phyloP scores from a whole-genome alignment of 164 flowering plant genomes.

The Protea cynaroides region DNA sequence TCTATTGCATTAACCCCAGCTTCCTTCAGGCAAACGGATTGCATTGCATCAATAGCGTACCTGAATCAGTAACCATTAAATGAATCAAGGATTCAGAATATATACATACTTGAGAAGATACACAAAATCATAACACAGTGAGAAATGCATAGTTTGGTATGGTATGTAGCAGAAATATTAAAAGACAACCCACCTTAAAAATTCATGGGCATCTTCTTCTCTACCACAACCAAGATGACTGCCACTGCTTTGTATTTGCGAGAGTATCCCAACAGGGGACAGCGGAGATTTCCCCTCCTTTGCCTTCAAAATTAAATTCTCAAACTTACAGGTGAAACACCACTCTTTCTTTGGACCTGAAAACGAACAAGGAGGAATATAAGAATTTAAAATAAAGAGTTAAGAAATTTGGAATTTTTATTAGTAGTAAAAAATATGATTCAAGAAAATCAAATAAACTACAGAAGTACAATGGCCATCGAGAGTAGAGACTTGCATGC shows the following conservation, averaged over 20 bases:
- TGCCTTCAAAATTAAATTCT: conserved; percentile 51
- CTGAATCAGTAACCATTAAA: conserved; percentile 30
- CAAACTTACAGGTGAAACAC: conserved; percentile 94
- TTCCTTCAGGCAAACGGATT: conserved; percentile 71
- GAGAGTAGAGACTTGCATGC: conserved; percentile 46
- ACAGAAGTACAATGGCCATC: conserved; percentile 1
- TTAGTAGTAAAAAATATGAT: conserved; percentile 1
- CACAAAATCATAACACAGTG: not conserved
- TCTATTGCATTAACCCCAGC: conserved; percentile 31
- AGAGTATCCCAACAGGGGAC: conserved; percentile 61
- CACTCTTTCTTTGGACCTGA: conserved; percentile 70
- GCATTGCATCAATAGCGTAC: conserved; percentile 82
- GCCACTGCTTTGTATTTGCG: conserved; percentile 40
- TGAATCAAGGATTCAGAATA: not conserved
- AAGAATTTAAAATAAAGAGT: not conserved
- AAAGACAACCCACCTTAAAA: conserved; percentile 55
- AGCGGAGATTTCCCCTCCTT: conserved; percentile 63
- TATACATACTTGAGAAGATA: not conserved
- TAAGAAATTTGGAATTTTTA: not conserved
- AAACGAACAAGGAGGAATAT: conserved; percentile 4
- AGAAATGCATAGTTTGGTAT: not conserved
- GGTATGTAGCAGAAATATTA: not conserved
- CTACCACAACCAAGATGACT: conserved; percentile 46
- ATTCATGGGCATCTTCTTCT: conserved; percentile 91
- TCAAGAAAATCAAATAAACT: not conserved